A percentile compares a stretch with the other conserved stretches of the same genome.
Evolutionary conservation across 108 stramenopile species (phyloP).

Genomic region (Cyclotella choctawhatcheeana): DNA sequence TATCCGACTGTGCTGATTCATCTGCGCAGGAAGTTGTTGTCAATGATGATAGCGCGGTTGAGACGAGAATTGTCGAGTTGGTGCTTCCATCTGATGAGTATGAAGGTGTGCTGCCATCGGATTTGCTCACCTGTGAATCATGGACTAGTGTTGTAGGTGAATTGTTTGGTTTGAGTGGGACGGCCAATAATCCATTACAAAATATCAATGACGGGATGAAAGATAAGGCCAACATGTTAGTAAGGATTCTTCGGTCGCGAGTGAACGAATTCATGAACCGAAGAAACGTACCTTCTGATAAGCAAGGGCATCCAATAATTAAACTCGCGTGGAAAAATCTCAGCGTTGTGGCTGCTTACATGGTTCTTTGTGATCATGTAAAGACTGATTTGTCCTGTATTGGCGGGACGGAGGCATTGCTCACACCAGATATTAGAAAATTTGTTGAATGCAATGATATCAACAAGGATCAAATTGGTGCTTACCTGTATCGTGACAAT

Average conservation of each 20-base stretch:
- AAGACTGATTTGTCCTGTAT: not conserved
- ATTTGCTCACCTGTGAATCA: not conserved
- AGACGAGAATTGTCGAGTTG: not conserved
- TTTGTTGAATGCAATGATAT: not conserved
- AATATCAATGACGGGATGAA: not conserved
- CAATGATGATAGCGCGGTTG: no score
- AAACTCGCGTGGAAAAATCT: not conserved
- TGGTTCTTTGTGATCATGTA: not conserved
- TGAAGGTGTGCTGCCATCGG: not conserved
- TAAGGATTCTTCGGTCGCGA: not conserved
- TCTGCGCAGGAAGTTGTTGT: not conserved
- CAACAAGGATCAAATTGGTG: not conserved
- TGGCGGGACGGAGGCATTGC: not conserved
- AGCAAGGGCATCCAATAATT: not conserved
- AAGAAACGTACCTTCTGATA: not conserved
- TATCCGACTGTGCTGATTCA: not conserved
- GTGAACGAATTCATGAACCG: not conserved
- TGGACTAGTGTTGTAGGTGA: not conserved
- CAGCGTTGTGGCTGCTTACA: not conserved
- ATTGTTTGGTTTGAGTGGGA: not conserved
- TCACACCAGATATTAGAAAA: not conserved
- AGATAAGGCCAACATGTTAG: slow-evolving; percentile 3
- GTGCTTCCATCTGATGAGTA: not conserved
- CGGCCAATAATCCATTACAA: not conserved
- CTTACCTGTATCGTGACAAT: not conserved